A percentile compares a stretch with the other conserved stretches of the same genome.
Evolutionary conservation across 441 rosid species (phyloP).

Genomic region (Corymbia citriodora): DNA sequence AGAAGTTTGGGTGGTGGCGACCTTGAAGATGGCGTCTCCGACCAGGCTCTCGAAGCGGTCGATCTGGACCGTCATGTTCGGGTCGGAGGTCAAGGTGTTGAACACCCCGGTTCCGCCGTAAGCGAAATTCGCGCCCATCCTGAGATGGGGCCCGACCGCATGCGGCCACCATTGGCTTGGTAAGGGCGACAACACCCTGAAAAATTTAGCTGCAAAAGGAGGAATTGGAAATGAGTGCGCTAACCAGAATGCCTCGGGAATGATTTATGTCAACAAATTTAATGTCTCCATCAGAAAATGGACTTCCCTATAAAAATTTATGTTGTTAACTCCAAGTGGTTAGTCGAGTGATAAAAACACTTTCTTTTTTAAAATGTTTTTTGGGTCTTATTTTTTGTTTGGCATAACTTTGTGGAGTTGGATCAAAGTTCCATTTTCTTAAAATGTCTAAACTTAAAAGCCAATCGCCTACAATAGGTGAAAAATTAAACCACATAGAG

Average conservation of each 20-base stretch:
- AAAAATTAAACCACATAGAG: background rate
- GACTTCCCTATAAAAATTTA: background rate
- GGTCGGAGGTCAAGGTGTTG: conserved; percentile 27
- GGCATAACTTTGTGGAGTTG: background rate
- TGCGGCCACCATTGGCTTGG: conserved; percentile 45
- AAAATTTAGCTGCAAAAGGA: conserved; percentile 31
- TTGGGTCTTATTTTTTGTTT: background rate
- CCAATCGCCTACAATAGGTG: background rate
- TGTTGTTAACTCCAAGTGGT: background rate
- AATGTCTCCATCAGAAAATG: background rate
- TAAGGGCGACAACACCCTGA: conserved; percentile 58
- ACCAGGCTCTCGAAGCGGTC: conserved; percentile 42
- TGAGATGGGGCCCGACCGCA: conserved; percentile 16
- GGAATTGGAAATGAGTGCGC: background rate
- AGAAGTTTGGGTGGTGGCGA: conserved; percentile 25
- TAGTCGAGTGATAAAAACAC: background rate
- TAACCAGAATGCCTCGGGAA: background rate
- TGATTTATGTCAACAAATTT: background rate
- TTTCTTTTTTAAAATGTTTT: background rate
- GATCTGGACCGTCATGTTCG: conserved; percentile 89
- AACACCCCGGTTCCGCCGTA: conserved; percentile 86
- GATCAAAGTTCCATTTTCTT: background rate
- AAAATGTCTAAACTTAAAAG: background rate
- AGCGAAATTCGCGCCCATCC: conserved; percentile 72
- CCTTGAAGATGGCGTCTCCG: conserved; percentile 23